phyloP scores from a whole-genome alignment of 345 rosid species.

The Melaleuca quinquenervia region DNA sequence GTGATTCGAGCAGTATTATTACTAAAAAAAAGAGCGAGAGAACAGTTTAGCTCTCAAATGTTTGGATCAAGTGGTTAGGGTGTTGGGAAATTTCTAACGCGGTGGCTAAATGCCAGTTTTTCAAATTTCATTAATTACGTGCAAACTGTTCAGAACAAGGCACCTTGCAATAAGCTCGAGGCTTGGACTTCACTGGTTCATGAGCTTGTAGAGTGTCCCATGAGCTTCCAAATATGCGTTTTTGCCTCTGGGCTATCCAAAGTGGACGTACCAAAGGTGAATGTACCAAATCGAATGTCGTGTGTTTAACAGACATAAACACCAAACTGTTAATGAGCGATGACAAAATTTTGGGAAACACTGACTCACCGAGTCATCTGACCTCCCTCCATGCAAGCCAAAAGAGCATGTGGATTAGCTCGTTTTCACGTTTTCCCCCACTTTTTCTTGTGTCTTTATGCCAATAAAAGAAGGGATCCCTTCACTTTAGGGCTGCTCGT shows the following conservation, averaged over 20 bases:
- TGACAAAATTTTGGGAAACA: not conserved
- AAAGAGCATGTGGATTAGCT: not conserved
- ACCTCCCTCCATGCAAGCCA: not conserved
- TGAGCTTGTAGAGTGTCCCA: not conserved
- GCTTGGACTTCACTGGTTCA: not conserved
- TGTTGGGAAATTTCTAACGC: not conserved
- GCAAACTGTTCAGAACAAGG: not conserved
- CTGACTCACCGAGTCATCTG: not conserved
- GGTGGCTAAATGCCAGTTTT: not conserved
- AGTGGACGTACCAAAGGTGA: not conserved
- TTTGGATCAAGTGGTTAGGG: not conserved
- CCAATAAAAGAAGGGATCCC: not conserved
- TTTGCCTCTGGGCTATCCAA: not conserved
- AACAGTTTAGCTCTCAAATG: not conserved
- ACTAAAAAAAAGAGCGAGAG: not conserved
- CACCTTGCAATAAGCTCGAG: not conserved
- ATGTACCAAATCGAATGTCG: not conserved
- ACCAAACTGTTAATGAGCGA: not conserved
- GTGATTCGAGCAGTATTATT: not conserved
- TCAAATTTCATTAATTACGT: not conserved
- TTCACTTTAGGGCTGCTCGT: not conserved
- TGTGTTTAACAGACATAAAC: not conserved
- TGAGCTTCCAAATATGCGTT: not conserved
- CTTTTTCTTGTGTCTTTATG: not conserved
- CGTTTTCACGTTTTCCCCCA: not conserved